Evolutionary conservation across 768 basidiomycete species (phyloP).

Genomic region (Kondoa subrosea): DNA sequence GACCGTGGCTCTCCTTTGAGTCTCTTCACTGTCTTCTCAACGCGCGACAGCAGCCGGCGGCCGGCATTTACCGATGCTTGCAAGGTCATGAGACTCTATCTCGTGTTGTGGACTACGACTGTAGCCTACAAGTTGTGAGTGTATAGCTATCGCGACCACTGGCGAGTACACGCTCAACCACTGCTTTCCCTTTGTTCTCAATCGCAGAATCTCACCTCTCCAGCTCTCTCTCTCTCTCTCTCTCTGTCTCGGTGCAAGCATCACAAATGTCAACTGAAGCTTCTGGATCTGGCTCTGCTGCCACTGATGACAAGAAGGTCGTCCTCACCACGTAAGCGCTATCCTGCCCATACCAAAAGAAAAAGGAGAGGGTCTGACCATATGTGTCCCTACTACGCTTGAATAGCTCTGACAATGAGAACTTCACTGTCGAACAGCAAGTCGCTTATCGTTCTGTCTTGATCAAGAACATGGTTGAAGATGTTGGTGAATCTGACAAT

Average conservation of each 20-base stretch:
- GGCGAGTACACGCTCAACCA: no score
- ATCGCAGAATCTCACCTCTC: neutral
- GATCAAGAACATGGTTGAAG: slow-evolving; percentile 99
- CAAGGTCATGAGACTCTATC: no score
- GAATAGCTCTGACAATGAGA: slow-evolving; percentile 78
- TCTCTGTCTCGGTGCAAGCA: no score
- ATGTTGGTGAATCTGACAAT: slow-evolving; percentile 85
- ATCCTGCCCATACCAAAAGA: neutral
- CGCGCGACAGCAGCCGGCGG: no score
- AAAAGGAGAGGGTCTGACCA: no score
- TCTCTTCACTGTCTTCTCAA: no score
- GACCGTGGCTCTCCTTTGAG: no score
- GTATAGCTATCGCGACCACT: no score
- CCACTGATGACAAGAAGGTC: slow-evolving; percentile 19
- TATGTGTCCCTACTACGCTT: slow-evolving; percentile 31
- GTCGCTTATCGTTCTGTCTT: slow-evolving; percentile 64
- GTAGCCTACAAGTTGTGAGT: no score
- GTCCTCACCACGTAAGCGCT: slow-evolving; percentile 13
- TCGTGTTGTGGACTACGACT: no score
- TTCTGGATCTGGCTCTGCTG: neutral
- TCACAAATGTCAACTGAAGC: neutral
- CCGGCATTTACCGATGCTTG: no score
- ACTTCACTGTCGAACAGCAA: slow-evolving; percentile 79
- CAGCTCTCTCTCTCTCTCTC: neutral
- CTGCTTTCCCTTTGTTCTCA: neutral